Conservation (phyloP, 129 eudicot genomes). For the Chrysanthemum makinoi region DNA sequence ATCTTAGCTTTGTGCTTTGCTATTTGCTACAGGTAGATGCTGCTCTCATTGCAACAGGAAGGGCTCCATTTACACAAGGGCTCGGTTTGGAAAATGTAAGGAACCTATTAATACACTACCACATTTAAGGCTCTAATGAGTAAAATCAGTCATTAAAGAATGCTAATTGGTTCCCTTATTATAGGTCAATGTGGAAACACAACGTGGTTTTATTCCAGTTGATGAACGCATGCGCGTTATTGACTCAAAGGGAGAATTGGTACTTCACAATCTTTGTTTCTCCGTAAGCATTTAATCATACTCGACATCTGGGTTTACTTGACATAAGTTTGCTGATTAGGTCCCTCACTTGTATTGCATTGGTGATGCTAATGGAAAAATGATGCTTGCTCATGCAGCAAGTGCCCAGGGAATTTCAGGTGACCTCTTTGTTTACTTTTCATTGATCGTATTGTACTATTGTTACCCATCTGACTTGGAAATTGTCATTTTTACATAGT, state of each 20-base stretch:
- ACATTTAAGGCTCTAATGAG: not conserved
- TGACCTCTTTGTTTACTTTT: conserved; percentile 17
- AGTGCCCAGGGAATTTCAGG: conserved; percentile 99
- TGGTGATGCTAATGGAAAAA: conserved; percentile 97
- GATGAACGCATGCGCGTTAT: conserved; percentile 94
- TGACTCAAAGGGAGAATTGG: conserved; percentile 85
- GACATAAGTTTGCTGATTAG: conserved; percentile 39
- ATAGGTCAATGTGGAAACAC: conserved; percentile 94
- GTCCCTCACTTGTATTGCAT: conserved; percentile 97
- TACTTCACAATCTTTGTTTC: conserved; percentile 24
- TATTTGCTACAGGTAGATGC: conserved; percentile 76
- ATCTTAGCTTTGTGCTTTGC: conserved; percentile 16
- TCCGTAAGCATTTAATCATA: not conserved
- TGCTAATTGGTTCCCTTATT: conserved; percentile 11
- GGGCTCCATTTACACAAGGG: conserved; percentile 92
- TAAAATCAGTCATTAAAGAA: conserved; percentile 4
- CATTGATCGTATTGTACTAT: not conserved
- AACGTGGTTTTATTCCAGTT: conserved; percentile 94
- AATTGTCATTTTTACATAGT: conserved; percentile 38
- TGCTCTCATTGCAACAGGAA: conserved; percentile 97
- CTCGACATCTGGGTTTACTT: conserved; percentile 16
- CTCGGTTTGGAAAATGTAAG: conserved; percentile 90
- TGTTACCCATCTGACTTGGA: conserved; percentile 27
- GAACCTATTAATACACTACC: conserved; percentile 1
- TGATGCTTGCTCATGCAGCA: conserved; percentile 99